phyloP scores from a whole-genome alignment of 768 basidiomycete genomes.

The Pulveroboletus sp. region DNA sequence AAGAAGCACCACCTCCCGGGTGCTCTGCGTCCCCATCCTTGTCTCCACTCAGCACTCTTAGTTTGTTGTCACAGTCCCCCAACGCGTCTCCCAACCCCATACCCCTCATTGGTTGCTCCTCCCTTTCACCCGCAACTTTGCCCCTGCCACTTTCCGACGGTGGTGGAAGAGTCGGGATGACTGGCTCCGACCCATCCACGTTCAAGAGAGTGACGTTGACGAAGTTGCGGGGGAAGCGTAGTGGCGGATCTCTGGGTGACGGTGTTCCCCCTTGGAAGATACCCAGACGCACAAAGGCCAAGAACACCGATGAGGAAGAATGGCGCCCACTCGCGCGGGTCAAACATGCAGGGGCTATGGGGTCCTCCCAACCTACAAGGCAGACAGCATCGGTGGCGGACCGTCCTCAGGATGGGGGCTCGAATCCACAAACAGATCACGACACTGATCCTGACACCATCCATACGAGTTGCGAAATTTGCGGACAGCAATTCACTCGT shows the following conservation, averaged over 20 bases:
- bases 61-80: constrained; percentile 10
- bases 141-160: background rate
- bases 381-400: background rate
- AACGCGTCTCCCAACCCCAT: constrained; percentile 1
- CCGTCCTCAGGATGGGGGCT: background rate
- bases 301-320: constrained; percentile 19
- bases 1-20: background rate
- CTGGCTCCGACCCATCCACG: background rate
- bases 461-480: constrained; percentile 8
- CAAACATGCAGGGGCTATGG: background rate
- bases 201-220: background rate
- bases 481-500: constrained; percentile 17
- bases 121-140: background rate
- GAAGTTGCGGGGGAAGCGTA: constrained; percentile 13
- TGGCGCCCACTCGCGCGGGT: constrained; percentile 14
- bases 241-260: background rate
- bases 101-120: background rate
- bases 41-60: constrained; percentile 15
- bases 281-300: constrained; percentile 9
- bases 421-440: background rate
- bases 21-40: constrained; percentile 5
- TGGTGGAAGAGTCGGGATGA: background rate
- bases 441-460: background rate
- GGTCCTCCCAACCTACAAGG: background rate
- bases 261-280: constrained; percentile 1